phyloP scores from a whole-genome alignment of 2,329 filamentous ascomycete genomes.

The Penicillium sp. region DNA sequence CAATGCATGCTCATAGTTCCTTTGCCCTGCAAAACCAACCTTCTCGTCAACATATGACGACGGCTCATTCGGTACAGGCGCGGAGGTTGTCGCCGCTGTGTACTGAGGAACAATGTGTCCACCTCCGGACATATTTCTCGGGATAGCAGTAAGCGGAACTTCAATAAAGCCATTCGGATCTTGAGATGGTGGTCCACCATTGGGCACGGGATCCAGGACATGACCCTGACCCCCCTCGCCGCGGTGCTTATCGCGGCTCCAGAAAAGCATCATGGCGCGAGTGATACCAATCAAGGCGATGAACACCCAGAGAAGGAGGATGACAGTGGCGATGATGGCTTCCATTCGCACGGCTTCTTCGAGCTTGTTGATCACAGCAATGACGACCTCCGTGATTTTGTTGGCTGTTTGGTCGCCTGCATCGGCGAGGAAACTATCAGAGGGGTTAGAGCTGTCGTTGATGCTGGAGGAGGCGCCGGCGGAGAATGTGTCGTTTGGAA shows the following conservation, averaged over 20 bases:
- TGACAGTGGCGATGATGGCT: constrained; percentile 64
- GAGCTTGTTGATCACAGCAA: constrained; percentile 60
- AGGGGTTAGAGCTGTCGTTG: constrained; percentile 46
- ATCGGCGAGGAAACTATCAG: constrained; percentile 64
- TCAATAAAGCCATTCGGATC: constrained; percentile 29
- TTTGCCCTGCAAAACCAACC: constrained; percentile 36
- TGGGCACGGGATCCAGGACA: constrained; percentile 11
- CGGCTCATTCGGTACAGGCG: not conserved
- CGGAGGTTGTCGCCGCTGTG: constrained; percentile 13
- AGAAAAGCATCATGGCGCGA: constrained; percentile 56
- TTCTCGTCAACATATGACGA: constrained; percentile 34
- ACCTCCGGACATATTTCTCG: constrained; percentile 13
- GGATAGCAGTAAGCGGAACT: constrained; percentile 31
- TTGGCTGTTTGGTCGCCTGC: constrained; percentile 66
- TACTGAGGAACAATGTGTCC: constrained; percentile 22
- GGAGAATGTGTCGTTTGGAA: constrained; percentile 75
- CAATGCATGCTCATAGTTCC: constrained; percentile 26
- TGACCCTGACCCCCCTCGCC: constrained; percentile 49
- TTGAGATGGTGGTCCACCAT: constrained; percentile 3
- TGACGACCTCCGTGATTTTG: constrained; percentile 68
- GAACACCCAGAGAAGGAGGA: constrained; percentile 69
- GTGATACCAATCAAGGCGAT: constrained; percentile 65
- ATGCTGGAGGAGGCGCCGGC: constrained; percentile 58
- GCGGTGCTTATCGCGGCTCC: constrained; percentile 50
- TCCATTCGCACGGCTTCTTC: constrained; percentile 62